Evolutionary conservation across 305 asterid genomes (phyloP).

Genomic region (Solanum hybrid): DNA sequence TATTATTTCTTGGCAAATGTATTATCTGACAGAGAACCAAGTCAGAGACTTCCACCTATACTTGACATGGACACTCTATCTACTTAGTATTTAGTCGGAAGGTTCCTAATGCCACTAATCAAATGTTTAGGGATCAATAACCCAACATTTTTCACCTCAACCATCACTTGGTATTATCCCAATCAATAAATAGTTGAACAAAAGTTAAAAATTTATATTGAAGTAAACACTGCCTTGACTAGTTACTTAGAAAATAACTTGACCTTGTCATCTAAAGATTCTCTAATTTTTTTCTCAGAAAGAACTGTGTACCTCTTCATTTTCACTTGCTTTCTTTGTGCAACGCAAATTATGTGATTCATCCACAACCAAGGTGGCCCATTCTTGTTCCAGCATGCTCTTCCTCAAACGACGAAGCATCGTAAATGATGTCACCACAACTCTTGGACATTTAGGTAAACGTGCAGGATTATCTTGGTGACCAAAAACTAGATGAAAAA

Average conservation of each 20-base stretch:
- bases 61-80: background rate
- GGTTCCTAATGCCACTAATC: background rate
- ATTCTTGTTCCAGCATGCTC: slow-evolving; percentile 67
- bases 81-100: background rate
- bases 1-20: background rate
- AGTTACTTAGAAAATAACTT: background rate
- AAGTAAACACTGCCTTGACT: background rate
- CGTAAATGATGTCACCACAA: slow-evolving; percentile 73
- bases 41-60: background rate
- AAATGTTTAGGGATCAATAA: background rate
- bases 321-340: slow-evolving; percentile 56
- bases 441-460: slow-evolving; percentile 57
- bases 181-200: background rate
- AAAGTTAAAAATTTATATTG: background rate
- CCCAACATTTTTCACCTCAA: background rate
- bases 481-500: slow-evolving; percentile 54
- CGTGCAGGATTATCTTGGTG: slow-evolving; percentile 71
- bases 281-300: background rate
- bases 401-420: slow-evolving; percentile 79
- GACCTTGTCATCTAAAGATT: background rate
- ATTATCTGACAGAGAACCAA: background rate
- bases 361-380: slow-evolving; percentile 80
- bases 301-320: slow-evolving; percentile 53
- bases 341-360: slow-evolving; percentile 88
- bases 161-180: background rate